Evolutionary conservation across 768 basidiomycete genomes (phyloP), one percentile per base, ranked within the genome.

Genomic region (Kwoniella mangroviensis): DNA sequence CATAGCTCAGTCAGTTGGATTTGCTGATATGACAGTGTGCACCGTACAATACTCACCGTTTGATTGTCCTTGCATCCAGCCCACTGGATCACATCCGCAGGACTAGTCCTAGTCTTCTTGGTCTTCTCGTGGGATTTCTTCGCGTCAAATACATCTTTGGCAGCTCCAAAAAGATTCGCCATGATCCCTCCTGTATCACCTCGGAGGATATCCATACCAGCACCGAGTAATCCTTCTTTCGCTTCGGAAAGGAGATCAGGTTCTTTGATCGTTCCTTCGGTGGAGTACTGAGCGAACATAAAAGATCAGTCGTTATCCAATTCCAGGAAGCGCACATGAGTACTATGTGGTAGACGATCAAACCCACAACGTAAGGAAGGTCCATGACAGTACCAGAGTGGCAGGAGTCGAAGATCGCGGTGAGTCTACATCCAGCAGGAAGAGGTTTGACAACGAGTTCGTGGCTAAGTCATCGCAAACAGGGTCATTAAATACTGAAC

Each of bases 221-320:
- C 91, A 24, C 87, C 87, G 22, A 97, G 82, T 2, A 97, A 85
- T 6, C 92, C 92, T 79, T 92, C 88, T 0, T 92, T 93, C 1
- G 94, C 94, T 79, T 92, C 94, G 5, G 89, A 87, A 9, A 89
- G 89, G 24, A 93, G 85, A 78, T 96, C 94, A 52, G 94, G 94
- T 79, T 95, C 93, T 82, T 98, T 97, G 80, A 98, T 84, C 81
- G 93, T 94, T 63, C 94, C 94, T 85, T 98, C 93, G 10, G 94
- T 96, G 21, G 93, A 92, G 84, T 98, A 98, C 74, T 75, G 63
- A 1, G 24, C 22, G 52, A 41, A 34, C 34, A 34, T 34, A 34
- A 34, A 34, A 34, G 34, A 34, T 34, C 34, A 34, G 34, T 34
- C 6, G 34, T 34, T 7, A 34, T 7, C 34, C 6, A 7, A 34